Conservation (phyloP, 2,329 filamentous ascomycete species). For the Penicillium sp. region DNA sequence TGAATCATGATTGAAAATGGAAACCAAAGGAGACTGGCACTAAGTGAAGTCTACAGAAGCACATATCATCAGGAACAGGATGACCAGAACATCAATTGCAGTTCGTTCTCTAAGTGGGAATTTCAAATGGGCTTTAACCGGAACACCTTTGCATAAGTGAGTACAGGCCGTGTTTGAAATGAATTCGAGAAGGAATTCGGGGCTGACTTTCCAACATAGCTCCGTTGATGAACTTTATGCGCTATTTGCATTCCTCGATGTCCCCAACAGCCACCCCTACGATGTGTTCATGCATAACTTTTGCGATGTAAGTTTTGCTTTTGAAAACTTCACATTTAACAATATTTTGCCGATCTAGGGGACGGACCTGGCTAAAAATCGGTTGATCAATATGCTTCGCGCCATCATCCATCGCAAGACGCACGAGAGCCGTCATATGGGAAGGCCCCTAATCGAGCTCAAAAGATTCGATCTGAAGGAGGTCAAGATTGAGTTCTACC, state of each 20-base stretch:
- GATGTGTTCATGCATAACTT: neutral
- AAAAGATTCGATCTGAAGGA: neutral
- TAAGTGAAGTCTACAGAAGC: neutral
- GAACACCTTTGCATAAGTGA: constrained; percentile 1
- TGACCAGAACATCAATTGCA: neutral
- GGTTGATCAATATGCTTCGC: constrained; percentile 1
- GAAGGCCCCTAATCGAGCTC: neutral
- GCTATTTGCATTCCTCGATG: neutral
- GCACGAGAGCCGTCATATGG: neutral
- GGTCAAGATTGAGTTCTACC: neutral
- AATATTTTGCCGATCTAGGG: neutral
- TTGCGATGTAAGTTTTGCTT: neutral
- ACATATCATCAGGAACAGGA: neutral
- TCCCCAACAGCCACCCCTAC: neutral
- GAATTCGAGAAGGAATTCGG: neutral
- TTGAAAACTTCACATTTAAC: neutral
- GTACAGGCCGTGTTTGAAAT: too few relatives aligned
- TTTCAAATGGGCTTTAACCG: neutral
- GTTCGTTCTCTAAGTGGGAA: neutral
- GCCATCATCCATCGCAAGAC: constrained; percentile 1
- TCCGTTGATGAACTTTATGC: neutral
- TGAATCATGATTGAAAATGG: neutral
- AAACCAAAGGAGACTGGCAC: neutral
- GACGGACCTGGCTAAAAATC: neutral
- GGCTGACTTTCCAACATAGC: neutral